These are phyloP conservation scores for Peribolospora kevripleyi DNA, from an alignment of 768 basidiomycete species.

Conservation along the genomic window DNA sequence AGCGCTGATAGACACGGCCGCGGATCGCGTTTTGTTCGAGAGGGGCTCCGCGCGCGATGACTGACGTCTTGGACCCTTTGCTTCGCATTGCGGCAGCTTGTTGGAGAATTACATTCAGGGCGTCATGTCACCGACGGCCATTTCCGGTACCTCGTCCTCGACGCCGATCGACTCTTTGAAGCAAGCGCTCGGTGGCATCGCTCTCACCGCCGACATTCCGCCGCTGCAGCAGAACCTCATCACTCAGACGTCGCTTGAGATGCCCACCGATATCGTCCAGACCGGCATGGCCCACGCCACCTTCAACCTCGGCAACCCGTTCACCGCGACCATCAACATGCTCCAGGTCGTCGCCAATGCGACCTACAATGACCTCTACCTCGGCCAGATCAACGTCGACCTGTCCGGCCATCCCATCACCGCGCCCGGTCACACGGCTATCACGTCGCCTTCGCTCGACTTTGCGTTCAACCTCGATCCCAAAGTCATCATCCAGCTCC, in stretches of 20 bases:
- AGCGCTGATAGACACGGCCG: neutral
- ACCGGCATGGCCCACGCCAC: conserved; percentile 36
- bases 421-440: conserved; percentile 33
- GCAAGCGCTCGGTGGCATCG: conserved; percentile 35
- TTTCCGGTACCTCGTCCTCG: conserved; percentile 31
- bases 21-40: neutral
- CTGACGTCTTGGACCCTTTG: no score
- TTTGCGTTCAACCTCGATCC: conserved; percentile 43
- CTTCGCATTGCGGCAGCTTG: conserved; percentile 18
- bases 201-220: conserved; percentile 36
- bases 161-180: conserved; percentile 39
- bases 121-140: conserved; percentile 30
- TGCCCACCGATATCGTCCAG: conserved; percentile 37
- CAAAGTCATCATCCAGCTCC: conserved; percentile 33
- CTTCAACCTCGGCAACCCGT: conserved; percentile 40
- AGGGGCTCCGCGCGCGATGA: no score
- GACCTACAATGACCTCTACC: conserved; percentile 30
- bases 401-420: conserved; percentile 19
- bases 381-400: conserved; percentile 22
- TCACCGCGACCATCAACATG: conserved; percentile 45
- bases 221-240: conserved; percentile 40
- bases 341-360: conserved; percentile 32
- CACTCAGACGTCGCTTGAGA: conserved; percentile 27
- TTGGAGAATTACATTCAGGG: conserved; percentile 50
- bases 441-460: conserved; percentile 30